These are phyloP conservation scores for Stachybotrys chartarum DNA, from an alignment of 2,329 filamentous ascomycete genomes.

Conservation along the genomic window DNA sequence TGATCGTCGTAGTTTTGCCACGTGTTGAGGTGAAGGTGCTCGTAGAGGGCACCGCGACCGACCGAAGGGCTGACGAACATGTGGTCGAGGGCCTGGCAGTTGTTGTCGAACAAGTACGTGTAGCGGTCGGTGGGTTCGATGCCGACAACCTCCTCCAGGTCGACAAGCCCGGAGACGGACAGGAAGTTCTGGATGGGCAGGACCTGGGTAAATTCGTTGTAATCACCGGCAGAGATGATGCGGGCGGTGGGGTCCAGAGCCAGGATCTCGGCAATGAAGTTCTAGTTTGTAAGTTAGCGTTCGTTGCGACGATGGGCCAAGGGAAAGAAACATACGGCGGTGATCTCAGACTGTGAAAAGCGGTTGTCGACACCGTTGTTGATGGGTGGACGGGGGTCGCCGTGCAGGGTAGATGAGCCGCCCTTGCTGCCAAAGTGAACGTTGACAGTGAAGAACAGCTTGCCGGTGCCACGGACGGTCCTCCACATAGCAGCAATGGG, in stretches of 20 bases:
- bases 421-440: slow-evolving; percentile 63
- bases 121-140: slow-evolving; percentile 54
- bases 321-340: slow-evolving; percentile 37
- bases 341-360: slow-evolving; percentile 47
- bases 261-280: slow-evolving; percentile 53
- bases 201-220: slow-evolving; percentile 64
- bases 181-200: slow-evolving; percentile 49
- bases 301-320: too few relatives aligned
- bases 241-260: slow-evolving; percentile 45
- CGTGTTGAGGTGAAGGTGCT: slow-evolving; percentile 66
- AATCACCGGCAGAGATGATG: slow-evolving; percentile 59
- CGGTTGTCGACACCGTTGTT: slow-evolving; percentile 57
- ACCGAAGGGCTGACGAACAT: slow-evolving; percentile 56
- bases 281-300: slow-evolving; percentile 14
- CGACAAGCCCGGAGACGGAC: slow-evolving; percentile 45
- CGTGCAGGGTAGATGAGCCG: slow-evolving; percentile 56
- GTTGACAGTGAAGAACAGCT: slow-evolving; percentile 62
- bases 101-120: slow-evolving; percentile 64
- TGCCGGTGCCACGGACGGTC: slow-evolving; percentile 42
- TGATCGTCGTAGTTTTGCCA: slow-evolving; percentile 52
- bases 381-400: slow-evolving; percentile 58
- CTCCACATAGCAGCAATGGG: slow-evolving; percentile 61
- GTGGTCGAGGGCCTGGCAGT: slow-evolving; percentile 64
- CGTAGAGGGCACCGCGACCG: slow-evolving; percentile 37
- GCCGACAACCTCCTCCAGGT: slow-evolving; percentile 53